Evolutionary conservation across 2,329 filamentous ascomycete genomes (phyloP).

Genomic region (Neonectria magnoliae): DNA sequence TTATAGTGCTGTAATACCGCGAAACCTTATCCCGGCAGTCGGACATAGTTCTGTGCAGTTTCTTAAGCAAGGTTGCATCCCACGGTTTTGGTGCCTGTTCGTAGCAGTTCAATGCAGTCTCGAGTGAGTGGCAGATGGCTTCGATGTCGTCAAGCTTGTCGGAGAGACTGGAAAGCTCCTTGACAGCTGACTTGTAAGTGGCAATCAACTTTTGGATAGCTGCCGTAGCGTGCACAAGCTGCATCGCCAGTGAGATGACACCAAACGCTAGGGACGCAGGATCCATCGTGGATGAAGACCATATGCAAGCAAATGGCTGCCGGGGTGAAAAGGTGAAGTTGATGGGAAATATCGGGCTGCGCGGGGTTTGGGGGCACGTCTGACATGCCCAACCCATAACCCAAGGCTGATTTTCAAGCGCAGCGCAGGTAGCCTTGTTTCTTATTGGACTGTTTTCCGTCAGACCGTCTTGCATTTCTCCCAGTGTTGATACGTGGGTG

Average conservation of each 20-base stretch:
- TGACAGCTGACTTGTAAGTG: constrained; percentile 21
- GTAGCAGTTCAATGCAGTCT: neutral
- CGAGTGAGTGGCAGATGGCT: constrained; percentile 7
- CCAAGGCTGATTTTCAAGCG: neutral
- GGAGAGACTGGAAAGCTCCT: neutral
- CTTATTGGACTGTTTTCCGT: neutral
- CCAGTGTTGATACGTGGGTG: neutral
- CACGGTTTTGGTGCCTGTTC: neutral
- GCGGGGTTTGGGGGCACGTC: neutral
- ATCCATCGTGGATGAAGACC: constrained; percentile 15
- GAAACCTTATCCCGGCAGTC: constrained; percentile 6
- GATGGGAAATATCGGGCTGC: neutral
- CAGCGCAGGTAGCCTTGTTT: neutral
- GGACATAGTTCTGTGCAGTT: neutral
- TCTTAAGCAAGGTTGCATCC: neutral
- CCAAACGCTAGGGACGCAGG: constrained; percentile 24
- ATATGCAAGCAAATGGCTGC: neutral
- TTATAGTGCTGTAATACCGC: neutral
- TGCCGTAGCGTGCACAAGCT: neutral
- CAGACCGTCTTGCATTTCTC: neutral
- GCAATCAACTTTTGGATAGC: constrained; percentile 17
- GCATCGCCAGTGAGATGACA: constrained; percentile 14
- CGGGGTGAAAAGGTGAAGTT: neutral
- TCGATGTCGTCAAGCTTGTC: constrained; percentile 14
- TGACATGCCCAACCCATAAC: neutral